phyloP scores from a whole-genome alignment of 768 basidiomycete species.

The Multifurca ochricompacta region DNA sequence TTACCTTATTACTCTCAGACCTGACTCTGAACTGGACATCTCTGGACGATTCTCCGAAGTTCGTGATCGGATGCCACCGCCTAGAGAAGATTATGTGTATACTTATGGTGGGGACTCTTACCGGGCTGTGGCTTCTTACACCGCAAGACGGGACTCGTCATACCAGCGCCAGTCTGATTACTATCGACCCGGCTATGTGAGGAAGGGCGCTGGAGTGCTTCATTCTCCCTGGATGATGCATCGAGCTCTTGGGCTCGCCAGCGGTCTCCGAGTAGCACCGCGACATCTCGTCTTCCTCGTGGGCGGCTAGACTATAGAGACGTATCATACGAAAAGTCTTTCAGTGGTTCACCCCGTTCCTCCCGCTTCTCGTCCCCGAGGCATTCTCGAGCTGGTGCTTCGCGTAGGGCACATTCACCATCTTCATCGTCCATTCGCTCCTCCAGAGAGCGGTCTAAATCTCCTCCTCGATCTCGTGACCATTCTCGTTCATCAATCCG shows the following conservation, averaged over 20 bases:
- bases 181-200: constrained; percentile 42
- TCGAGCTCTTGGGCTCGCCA: constrained; percentile 9
- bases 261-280: constrained; percentile 6
- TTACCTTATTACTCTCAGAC: constrained; percentile 10
- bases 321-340: constrained; percentile 13
- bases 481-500: constrained; percentile 40
- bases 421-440: constrained; percentile 28
- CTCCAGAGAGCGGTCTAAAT: constrained; percentile 31
- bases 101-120: constrained; percentile 44
- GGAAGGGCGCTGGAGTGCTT: constrained; percentile 28
- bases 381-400: constrained; percentile 15
- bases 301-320: constrained; percentile 15
- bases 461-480: constrained; percentile 20
- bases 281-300: constrained; percentile 14
- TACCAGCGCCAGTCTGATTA: constrained; percentile 35
- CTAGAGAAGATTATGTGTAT: constrained; percentile 29
- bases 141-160: constrained; percentile 34
- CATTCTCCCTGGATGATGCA: constrained; percentile 27
- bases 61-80: constrained; percentile 12
- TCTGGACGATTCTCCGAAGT: constrained; percentile 17
- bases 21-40: constrained; percentile 4
- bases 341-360: constrained; percentile 16
- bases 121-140: constrained; percentile 30
- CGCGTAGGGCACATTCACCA: constrained; percentile 16
- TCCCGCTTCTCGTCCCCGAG: constrained; percentile 19